Base-by-base conservation (phyloP, 2,329 filamentous ascomycete species). In the Aureobasidium sp. region DNA sequence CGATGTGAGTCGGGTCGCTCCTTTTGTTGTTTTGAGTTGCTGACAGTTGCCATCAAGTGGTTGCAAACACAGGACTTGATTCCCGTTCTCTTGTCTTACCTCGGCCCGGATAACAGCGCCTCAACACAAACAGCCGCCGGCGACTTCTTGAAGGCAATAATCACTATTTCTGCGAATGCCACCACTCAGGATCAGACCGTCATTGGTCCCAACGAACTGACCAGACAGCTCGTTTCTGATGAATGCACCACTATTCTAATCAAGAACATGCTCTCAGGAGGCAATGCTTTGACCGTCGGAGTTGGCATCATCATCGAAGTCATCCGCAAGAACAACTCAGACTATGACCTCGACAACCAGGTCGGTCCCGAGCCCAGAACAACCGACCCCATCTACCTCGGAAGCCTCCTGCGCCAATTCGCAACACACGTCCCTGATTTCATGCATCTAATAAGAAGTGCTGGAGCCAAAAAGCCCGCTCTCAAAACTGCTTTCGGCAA, bases 131-230 rank as follows among this genome's bases (percentile, higher is more conserved):
- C 94, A 0, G 95, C 94, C 0, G 94, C 94, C 0, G 94, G 94
- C 45, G 94, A 99, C 71, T 99, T 99, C 67, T 83, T 99, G 68
- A 99, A 99, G 74, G 94, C 94, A 43, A 96, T 99, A 70, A 97
- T 99, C 66, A 99, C 94, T 27, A 96, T 99, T 61, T 97, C 94
- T 1, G 94, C 94, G 63, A 99, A 99, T 70, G 94, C 94, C 3
- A 96, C 93, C 1, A 94, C 96, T 67, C 95, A 96, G 69, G 94
- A 99, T 69, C 92, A 96, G 71, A 94, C 93, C n/a, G 96, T 95
- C 69, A 97, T 99, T 71, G 94, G 94, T 3, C 94, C 94, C 4
- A 99, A 99, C 72, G 94, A 96, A 70, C 82, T 99, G 53, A 99
- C 94, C 5, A 86, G 94, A 42, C 91, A 99, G 74, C 81, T 99